Percentiles rank a stretch among this genome's conserved stretches.
Conservation (phyloP, 2,329 filamentous ascomycete genomes). For the Talaromyces sp. region DNA sequence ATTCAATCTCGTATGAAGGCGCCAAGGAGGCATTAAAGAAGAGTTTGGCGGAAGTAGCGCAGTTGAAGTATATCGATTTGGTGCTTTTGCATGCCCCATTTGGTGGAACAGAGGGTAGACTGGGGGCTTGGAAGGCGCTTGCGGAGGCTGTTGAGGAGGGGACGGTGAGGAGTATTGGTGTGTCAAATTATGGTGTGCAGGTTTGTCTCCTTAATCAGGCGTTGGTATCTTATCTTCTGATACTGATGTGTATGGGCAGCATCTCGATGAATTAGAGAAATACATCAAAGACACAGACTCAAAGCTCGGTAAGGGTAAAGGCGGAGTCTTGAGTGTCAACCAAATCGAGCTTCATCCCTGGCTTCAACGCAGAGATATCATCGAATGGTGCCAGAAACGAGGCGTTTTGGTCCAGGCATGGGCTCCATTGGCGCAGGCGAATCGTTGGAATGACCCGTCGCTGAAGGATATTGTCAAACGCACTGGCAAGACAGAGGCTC, state of each 20-base stretch:
- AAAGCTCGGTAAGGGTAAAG: conserved; percentile 48
- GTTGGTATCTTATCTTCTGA: no score
- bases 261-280: conserved; percentile 40
- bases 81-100: conserved; percentile 41
- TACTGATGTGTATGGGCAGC: conserved; percentile 12
- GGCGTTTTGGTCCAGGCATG: conserved; percentile 60
- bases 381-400: conserved; percentile 67
- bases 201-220: not conserved
- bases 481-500: not conserved
- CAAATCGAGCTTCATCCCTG: conserved; percentile 91
- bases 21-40: conserved; percentile 27
- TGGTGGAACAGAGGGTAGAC: conserved; percentile 35
- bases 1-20: not conserved
- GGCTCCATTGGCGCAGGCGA: conserved; percentile 45
- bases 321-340: conserved; percentile 74
- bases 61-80: conserved; percentile 64
- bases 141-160: conserved; percentile 39
- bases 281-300: conserved; percentile 31
- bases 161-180: conserved; percentile 40
- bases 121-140: conserved; percentile 40
- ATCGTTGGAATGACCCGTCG: conserved; percentile 51
- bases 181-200: conserved; percentile 40
- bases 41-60: conserved; percentile 58
- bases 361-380: conserved; percentile 75
- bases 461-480: conserved; percentile 45